Evolutionary conservation across 1,284 basidiomycete genomes (phyloP).

Genomic region (Spongiforma sp.): DNA sequence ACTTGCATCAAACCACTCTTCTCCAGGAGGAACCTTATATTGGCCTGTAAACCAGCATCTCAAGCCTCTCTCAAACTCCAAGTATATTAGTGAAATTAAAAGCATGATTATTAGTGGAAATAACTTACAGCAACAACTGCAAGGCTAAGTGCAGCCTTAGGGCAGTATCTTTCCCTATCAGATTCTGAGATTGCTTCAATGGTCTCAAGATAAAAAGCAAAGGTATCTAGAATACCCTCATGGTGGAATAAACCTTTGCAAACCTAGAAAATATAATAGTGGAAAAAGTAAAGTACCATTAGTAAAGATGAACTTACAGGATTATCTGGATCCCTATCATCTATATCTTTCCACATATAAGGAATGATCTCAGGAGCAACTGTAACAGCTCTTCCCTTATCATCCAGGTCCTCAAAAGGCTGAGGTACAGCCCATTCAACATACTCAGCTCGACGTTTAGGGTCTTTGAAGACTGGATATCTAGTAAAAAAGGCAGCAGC

Average conservation of each 20-base stretch:
- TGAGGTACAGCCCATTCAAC: not conserved
- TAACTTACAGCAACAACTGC: slow-evolving; percentile 1
- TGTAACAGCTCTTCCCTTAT: not conserved
- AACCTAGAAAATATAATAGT: not conserved
- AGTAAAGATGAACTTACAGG: not conserved
- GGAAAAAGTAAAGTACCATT: not conserved
- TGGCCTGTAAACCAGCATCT: not conserved
- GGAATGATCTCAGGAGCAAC: not conserved
- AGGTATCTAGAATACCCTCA: not conserved
- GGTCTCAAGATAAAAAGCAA: not conserved
- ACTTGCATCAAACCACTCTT: not conserved
- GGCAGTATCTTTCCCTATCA: not conserved
- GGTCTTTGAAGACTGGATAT: not conserved
- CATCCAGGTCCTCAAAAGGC: not conserved
- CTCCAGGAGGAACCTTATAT: not conserved
- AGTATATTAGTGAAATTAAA: not conserved
- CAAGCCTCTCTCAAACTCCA: not conserved
- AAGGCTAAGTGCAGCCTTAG: not conserved
- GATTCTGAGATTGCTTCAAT: not conserved
- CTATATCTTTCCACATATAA: not conserved
- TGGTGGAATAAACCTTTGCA: not conserved
- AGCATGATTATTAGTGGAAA: not conserved
- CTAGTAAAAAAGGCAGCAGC: not conserved
- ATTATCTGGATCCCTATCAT: not conserved
- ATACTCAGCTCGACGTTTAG: not conserved